Percentiles rank a stretch among this genome's conserved stretches.
Evolutionary conservation across 192 early-diverging fungal genomes (phyloP).

Genomic region (Coemansia sp.): DNA sequence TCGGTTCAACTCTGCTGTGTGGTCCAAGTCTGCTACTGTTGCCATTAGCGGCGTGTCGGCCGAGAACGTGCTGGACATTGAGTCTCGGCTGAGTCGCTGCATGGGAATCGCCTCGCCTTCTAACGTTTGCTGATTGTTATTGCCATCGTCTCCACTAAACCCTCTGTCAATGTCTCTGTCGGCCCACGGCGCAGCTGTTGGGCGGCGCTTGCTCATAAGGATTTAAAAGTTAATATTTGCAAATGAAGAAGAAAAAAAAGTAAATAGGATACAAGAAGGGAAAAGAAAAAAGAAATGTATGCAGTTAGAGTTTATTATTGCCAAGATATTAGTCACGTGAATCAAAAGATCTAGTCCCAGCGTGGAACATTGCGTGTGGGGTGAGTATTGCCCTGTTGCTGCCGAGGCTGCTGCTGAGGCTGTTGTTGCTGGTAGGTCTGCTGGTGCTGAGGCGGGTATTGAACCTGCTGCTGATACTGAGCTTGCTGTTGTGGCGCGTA

Average conservation of each 20-base stretch:
- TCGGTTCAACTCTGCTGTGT: conserved; percentile 3
- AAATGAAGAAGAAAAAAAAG: conserved; percentile 1
- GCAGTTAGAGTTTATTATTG: not conserved
- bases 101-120: conserved; percentile 39
- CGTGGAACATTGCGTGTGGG: conserved; percentile 30
- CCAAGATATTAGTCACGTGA: conserved; percentile 2
- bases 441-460: conserved; percentile 3
- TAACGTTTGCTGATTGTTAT: not conserved
- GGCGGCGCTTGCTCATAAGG: conserved; percentile 44
- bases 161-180: conserved; percentile 3
- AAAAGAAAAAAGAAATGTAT: not conserved
- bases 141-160: not conserved
- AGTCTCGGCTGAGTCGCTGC: conserved; percentile 38
- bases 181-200: conserved; percentile 17
- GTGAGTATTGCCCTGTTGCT: conserved; percentile 3
- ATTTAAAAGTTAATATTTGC: not conserved
- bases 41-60: conserved; percentile 54
- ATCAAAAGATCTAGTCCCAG: conserved; percentile 27
- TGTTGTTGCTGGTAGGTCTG: not conserved
- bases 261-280: not conserved
- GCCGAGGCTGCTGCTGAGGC: not conserved
- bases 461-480: not conserved
- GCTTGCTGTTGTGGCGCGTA: conserved; percentile 8
- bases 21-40: conserved; percentile 31
- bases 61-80: conserved; percentile 40